phyloP scores from a whole-genome alignment of 331 rosid genomes.

The Rhamnella rubrinervis region DNA sequence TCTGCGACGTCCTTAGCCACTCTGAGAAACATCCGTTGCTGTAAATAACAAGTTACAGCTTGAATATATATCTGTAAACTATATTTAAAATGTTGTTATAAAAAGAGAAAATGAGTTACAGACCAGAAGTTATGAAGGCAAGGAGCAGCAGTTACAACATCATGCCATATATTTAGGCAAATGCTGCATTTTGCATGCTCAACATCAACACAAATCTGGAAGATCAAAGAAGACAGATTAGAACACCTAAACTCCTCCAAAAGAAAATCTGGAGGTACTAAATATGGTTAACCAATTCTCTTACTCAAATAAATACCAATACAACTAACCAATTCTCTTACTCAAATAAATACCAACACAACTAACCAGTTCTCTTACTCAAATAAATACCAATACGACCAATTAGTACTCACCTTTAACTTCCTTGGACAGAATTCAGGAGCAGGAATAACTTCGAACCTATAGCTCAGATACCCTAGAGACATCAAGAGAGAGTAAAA shows the following conservation, averaged over 20 bases:
- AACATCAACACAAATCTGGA: conserved; percentile 64
- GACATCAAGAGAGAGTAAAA: background rate
- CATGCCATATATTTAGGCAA: conserved; percentile 92
- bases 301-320: background rate
- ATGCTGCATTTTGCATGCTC: conserved; percentile 91
- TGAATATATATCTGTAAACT: conserved; percentile 27
- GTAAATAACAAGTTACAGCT: conserved; percentile 33
- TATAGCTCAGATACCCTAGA: conserved; percentile 63
- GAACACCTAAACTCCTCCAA: background rate
- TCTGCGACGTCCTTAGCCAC: conserved; percentile 80
- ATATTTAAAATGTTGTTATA: conserved; percentile 12
- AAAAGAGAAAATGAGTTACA: conserved; percentile 22
- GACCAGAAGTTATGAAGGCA: conserved; percentile 94
- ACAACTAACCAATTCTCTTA: background rate
- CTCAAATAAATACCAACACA: background rate
- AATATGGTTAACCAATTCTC: background rate
- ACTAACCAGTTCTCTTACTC: too few species aligned
- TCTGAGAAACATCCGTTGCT: conserved; percentile 97
- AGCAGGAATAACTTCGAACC: conserved; percentile 50
- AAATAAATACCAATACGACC: background rate
- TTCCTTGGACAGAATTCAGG: conserved; percentile 45
- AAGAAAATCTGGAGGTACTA: conserved; percentile 15
- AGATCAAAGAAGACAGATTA: conserved; percentile 29
- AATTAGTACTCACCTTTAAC: conserved; percentile 50
- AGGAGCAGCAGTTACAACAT: conserved; percentile 87